Conservation (phyloP, 257 asterid genomes). For the Thymus quinquecostatus region DNA sequence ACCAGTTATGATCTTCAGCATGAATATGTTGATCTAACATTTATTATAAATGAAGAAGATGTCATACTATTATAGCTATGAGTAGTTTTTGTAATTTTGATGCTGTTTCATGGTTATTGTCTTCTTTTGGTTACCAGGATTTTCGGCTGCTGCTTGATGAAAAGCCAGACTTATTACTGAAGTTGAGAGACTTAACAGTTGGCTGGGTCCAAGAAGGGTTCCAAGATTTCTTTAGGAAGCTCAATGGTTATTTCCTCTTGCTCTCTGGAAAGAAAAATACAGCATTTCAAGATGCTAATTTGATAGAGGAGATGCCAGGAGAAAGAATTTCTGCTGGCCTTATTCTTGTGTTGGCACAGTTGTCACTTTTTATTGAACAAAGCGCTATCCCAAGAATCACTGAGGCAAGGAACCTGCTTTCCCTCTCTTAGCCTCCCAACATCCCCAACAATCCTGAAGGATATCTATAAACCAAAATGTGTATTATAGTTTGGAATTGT, state of each 20-base stretch:
- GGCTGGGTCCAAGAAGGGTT: constrained; percentile 95
- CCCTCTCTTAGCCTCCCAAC: not conserved
- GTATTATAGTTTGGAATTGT: not conserved
- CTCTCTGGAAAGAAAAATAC: constrained; percentile 72
- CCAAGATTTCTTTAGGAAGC: constrained; percentile 84
- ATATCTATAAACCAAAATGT: constrained; percentile 5
- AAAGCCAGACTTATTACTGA: constrained; percentile 59
- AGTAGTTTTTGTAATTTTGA: not conserved
- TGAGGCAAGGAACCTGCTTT: constrained; percentile 55
- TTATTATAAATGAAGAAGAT: not conserved
- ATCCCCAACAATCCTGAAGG: not conserved
- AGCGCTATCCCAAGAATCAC: constrained; percentile 82
- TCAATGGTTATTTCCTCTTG: constrained; percentile 63
- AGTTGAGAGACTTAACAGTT: constrained; percentile 67
- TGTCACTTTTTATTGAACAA: constrained; percentile 74
- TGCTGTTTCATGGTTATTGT: constrained; percentile 30
- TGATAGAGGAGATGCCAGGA: constrained; percentile 53
- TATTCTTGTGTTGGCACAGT: constrained; percentile 84
- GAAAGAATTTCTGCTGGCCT: constrained; percentile 81
- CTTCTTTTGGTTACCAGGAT: constrained; percentile 56
- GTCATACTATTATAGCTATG: not conserved
- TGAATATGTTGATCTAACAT: constrained; percentile 25
- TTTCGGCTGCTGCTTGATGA: constrained; percentile 81
- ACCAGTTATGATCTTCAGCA: constrained; percentile 1
- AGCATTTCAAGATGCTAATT: constrained; percentile 51